A percentile compares a stretch with the other conserved stretches of the same genome.
Evolutionary conservation across 305 asterid species (phyloP).

Genomic region (Rubia tinctorum): DNA sequence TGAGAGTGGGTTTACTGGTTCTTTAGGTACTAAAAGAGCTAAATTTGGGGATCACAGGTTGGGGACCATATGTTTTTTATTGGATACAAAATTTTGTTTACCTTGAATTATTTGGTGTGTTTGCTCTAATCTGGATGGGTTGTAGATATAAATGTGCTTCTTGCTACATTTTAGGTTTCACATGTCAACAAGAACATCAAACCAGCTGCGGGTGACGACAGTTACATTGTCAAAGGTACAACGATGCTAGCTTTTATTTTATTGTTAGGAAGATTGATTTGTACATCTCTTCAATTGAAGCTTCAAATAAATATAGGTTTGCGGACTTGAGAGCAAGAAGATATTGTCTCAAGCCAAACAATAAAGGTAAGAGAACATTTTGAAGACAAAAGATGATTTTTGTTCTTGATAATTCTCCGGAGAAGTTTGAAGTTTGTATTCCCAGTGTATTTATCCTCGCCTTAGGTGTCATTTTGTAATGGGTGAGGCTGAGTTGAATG

Average conservation of each 20-base stretch:
- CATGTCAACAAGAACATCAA: slow-evolving; percentile 83
- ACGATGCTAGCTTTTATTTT: slow-evolving; percentile 15
- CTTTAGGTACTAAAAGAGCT: slow-evolving; percentile 67
- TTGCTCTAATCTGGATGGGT: background rate
- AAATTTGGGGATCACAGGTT: slow-evolving; percentile 93
- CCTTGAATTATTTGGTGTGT: background rate
- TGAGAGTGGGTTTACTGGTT: slow-evolving; percentile 89
- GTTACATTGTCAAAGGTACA: slow-evolving; percentile 80
- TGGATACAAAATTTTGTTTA: background rate
- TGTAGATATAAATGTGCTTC: slow-evolving; percentile 15
- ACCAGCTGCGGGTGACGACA: slow-evolving; percentile 54
- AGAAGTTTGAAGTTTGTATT: background rate
- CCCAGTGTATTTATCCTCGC: no score
- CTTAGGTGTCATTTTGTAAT: no score
- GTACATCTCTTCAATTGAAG: slow-evolving; percentile 3
- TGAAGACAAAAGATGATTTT: background rate
- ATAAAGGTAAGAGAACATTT: slow-evolving; percentile 50
- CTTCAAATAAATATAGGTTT: slow-evolving; percentile 39
- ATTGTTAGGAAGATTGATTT: background rate
- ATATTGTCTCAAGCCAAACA: slow-evolving; percentile 76
- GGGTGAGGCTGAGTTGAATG: no score
- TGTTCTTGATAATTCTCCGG: background rate
- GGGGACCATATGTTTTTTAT: background rate
- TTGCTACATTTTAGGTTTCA: slow-evolving; percentile 54
- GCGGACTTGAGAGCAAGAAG: slow-evolving; percentile 94